A percentile compares a stretch with the other conserved stretches of the same genome.
Conservation (phyloP, 179 eudicot genomes). For the Beta macrorhiza region DNA sequence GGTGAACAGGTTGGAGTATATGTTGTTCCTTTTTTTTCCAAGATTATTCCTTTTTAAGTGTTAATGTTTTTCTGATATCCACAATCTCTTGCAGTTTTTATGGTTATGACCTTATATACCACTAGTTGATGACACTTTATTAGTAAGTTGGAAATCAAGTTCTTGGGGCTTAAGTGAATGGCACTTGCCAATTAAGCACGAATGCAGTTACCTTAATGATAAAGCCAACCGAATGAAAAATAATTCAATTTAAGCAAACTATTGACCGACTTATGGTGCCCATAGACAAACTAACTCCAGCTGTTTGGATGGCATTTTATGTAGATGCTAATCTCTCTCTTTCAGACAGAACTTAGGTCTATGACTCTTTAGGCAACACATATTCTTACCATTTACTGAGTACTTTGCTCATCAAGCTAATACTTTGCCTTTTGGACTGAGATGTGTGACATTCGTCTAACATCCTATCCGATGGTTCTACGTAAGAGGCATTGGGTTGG, state of each 20-base stretch:
- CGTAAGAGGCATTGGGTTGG: not conserved
- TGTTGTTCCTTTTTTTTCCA: not conserved
- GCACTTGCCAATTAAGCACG: not conserved
- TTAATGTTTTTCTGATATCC: not conserved
- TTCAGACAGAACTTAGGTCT: not conserved
- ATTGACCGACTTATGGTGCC: not conserved
- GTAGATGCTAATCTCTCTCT: constrained; percentile 3
- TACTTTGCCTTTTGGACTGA: not conserved
- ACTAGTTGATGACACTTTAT: not conserved
- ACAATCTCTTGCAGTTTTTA: constrained; percentile 8
- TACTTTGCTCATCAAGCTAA: not conserved
- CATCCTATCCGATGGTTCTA: not conserved
- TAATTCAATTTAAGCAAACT: not conserved
- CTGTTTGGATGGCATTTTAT: constrained; percentile 1
- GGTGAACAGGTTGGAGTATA: constrained; percentile 41
- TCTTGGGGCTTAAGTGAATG: not conserved
- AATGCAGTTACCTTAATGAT: not conserved
- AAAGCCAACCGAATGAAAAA: not conserved
- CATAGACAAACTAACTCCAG: not conserved
- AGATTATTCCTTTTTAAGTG: constrained; percentile 6
- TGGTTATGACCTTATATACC: not conserved
- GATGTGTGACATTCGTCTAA: not conserved
- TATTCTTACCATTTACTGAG: not conserved
- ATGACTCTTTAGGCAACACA: not conserved
- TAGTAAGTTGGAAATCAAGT: not conserved